Percentiles rank a stretch among this genome's conserved stretches.
phyloP scores from a whole-genome alignment of 108 stramenopile genomes.

The Pseudonitzschia delicatissima region DNA sequence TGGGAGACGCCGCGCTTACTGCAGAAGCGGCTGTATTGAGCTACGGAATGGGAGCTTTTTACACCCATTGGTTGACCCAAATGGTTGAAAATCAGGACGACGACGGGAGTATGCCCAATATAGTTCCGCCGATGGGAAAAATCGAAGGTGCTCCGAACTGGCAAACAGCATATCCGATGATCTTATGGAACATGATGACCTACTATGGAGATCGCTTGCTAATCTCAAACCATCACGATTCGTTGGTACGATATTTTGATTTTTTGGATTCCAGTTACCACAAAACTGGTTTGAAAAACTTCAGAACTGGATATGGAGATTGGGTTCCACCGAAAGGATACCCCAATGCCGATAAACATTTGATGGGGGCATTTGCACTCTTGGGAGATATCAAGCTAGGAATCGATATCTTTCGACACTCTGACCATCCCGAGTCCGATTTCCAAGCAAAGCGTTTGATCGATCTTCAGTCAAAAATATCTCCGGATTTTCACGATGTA shows the following conservation, averaged over 20 bases:
- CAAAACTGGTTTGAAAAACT: slow-evolving; percentile 17
- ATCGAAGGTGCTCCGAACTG: slow-evolving; percentile 24
- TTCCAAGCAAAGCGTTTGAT: slow-evolving; percentile 2
- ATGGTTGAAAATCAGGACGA: slow-evolving; percentile 27
- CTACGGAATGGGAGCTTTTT: slow-evolving; percentile 32
- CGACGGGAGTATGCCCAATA: slow-evolving; percentile 19
- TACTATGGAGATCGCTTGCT: slow-evolving; percentile 18
- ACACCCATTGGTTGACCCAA: slow-evolving; percentile 20
- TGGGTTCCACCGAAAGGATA: slow-evolving; percentile 22
- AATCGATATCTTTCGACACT: slow-evolving; percentile 14
- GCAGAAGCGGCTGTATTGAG: slow-evolving; percentile 26
- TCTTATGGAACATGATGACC: slow-evolving; percentile 26
- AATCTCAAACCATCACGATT: slow-evolving; percentile 18
- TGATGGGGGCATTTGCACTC: slow-evolving; percentile 28
- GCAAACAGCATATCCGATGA: slow-evolving; percentile 21
- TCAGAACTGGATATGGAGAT: slow-evolving; percentile 17
- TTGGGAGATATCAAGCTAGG: slow-evolving; percentile 21
- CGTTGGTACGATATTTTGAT: slow-evolving; percentile 18
- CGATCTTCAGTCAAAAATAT: background rate
- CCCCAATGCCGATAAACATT: slow-evolving; percentile 11
- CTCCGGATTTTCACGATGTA: slow-evolving; percentile 16
- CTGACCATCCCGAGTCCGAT: slow-evolving; percentile 18
- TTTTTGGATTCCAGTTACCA: slow-evolving; percentile 22
- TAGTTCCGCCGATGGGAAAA: slow-evolving; percentile 16
- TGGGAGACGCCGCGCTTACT: slow-evolving; percentile 31